These are phyloP conservation scores for Lentinula sp. DNA, from an alignment of 768 basidiomycete species.

Conservation along the genomic window DNA sequence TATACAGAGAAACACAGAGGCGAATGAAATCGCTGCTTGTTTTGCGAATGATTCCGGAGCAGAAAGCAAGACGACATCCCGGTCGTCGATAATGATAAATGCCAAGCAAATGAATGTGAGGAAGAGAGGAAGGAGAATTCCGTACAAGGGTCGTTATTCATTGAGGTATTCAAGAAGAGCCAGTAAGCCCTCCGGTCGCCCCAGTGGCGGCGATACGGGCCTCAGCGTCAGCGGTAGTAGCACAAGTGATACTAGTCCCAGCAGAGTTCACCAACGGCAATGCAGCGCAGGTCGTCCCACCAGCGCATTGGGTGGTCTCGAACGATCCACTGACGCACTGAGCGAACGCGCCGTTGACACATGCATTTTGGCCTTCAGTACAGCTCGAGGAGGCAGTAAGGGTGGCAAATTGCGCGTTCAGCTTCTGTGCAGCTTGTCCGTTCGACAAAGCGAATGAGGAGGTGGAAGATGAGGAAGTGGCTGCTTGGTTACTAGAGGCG, in stretches of 20 bases:
- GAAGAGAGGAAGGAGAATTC: background rate
- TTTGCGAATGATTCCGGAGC: background rate
- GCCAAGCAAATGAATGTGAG: background rate
- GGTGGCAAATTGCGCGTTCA: slow-evolving; percentile 45
- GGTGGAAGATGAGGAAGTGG: slow-evolving; percentile 19
- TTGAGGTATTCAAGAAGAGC: background rate
- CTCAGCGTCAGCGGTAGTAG: slow-evolving; percentile 27
- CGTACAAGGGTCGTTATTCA: background rate
- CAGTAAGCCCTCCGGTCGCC: slow-evolving; percentile 22
- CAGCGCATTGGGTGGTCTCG: slow-evolving; percentile 29
- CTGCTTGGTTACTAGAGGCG: slow-evolving; percentile 11
- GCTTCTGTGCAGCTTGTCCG: slow-evolving; percentile 42
- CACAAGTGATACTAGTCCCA: slow-evolving; percentile 38
- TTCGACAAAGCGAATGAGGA: slow-evolving; percentile 26
- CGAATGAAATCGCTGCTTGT: background rate
- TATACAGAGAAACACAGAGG: background rate
- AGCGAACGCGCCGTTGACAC: slow-evolving; percentile 39
- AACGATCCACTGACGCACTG: slow-evolving; percentile 50
- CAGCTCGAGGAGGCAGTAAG: slow-evolving; percentile 43
- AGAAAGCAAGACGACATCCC: background rate
- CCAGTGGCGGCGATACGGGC: slow-evolving; percentile 31
- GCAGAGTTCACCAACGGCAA: slow-evolving; percentile 39
- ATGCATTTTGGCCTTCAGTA: slow-evolving; percentile 39
- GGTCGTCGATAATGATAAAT: slow-evolving; percentile 4
- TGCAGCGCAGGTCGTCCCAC: slow-evolving; percentile 29